Conservation (phyloP, 768 basidiomycete species). For the Leccinellum albellum region DNA sequence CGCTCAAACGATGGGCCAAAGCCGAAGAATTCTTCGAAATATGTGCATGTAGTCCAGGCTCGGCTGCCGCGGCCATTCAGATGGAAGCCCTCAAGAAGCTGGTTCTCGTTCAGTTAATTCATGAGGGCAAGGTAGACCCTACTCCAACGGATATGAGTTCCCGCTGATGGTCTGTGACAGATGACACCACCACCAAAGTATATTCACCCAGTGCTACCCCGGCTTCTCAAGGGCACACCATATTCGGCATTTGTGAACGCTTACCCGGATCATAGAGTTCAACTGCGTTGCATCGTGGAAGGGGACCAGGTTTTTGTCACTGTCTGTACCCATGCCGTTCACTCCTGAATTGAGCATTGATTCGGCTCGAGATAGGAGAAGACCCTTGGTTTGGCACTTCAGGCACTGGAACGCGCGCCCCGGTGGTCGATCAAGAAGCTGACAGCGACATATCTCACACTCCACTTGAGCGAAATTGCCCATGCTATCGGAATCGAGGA, state of each 20-base stretch:
- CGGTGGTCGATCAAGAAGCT: slow-evolving; percentile 78
- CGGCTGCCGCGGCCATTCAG: slow-evolving; percentile 63
- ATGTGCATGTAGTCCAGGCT: slow-evolving; percentile 61
- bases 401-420: slow-evolving; percentile 66
- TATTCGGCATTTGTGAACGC: slow-evolving; percentile 62
- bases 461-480: slow-evolving; percentile 70
- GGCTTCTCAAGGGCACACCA: slow-evolving; percentile 62
- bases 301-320: slow-evolving; percentile 54
- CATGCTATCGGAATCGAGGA: slow-evolving; percentile 39
- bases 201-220: slow-evolving; percentile 51
- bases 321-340: slow-evolving; percentile 34
- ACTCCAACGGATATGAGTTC: too few species aligned
- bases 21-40: slow-evolving; percentile 82
- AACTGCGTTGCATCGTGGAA: slow-evolving; percentile 44
- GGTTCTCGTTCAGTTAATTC: slow-evolving; percentile 71
- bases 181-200: slow-evolving; percentile 66
- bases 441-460: slow-evolving; percentile 78
- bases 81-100: slow-evolving; percentile 87
- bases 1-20: slow-evolving; percentile 60
- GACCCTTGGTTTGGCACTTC: slow-evolving; percentile 65
- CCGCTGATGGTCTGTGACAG: slow-evolving; percentile 9
- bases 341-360: slow-evolving; percentile 3
- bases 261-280: slow-evolving; percentile 55
- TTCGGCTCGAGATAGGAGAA: slow-evolving; percentile 48
- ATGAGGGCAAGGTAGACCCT: slow-evolving; percentile 60